Percentiles rank a stretch among this genome's conserved stretches.
Conservation (phyloP, 495 filamentous ascomycete species). For the Pseudomonodictys pantanalensis region DNA sequence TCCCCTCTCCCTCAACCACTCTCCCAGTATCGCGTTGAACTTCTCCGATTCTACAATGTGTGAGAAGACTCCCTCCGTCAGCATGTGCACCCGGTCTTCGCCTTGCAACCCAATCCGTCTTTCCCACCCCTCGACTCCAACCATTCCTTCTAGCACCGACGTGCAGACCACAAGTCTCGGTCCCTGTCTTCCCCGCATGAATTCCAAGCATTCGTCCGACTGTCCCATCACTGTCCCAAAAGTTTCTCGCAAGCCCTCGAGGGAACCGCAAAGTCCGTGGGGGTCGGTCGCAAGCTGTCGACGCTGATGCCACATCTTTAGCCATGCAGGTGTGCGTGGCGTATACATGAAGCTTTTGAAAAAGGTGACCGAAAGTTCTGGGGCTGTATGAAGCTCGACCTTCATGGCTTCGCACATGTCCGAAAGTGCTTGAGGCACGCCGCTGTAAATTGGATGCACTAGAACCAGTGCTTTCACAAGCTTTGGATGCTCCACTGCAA, state of each 20-base stretch:
- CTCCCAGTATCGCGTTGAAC: slow-evolving; percentile 3
- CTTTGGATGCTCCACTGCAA: slow-evolving; percentile 16
- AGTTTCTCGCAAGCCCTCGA: slow-evolving; percentile 7
- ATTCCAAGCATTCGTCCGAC: slow-evolving; percentile 6
- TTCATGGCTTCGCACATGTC: slow-evolving; percentile 1
- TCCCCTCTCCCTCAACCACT: slow-evolving; percentile 16
- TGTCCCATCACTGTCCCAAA: slow-evolving; percentile 19
- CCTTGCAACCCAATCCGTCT: slow-evolving; percentile 14
- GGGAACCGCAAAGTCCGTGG: neutral
- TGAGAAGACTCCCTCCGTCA: slow-evolving; percentile 16
- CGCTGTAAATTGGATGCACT: slow-evolving; percentile 22
- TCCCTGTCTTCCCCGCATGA: slow-evolving; percentile 13
- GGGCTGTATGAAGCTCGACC: neutral
- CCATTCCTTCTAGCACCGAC: neutral
- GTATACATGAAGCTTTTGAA: slow-evolving; percentile 7
- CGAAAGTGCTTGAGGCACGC: neutral
- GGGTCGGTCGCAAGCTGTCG: slow-evolving; percentile 7
- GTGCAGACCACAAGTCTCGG: slow-evolving; percentile 18
- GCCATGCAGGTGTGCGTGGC: slow-evolving; percentile 9
- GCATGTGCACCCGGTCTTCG: slow-evolving; percentile 2
- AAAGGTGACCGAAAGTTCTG: neutral
- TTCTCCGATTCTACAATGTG: slow-evolving; percentile 24
- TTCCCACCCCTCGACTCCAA: slow-evolving; percentile 7
- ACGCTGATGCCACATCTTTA: slow-evolving; percentile 21
- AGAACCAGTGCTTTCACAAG: slow-evolving; percentile 15